Evolutionary conservation across 2,329 filamentous ascomycete species (phyloP), one percentile per base, ranked within the genome.

Genomic region (Apiospora sp.): DNA sequence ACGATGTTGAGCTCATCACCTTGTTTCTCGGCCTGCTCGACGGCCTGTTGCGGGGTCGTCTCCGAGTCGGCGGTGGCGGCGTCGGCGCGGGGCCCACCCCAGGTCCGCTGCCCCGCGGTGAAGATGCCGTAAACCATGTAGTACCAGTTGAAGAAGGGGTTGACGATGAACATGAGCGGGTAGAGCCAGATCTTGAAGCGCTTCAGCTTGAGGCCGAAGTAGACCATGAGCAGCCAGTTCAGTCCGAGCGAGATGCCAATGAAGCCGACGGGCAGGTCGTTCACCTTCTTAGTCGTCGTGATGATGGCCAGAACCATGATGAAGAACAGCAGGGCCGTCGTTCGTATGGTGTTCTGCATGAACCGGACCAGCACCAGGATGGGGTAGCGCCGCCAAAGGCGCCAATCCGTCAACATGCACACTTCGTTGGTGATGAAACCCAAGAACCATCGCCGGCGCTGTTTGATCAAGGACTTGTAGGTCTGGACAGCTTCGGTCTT

Each of bases 81-180:
- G 82, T 98, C 96, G 1, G 94, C 95, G 78, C 96, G 90, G 14
- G 96, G 96, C 0, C 96, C 96, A 76, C 96, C 96, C 96, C 96
- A 99, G 1, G 96, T 98, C 75, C 96, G 89, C 81, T 98, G 94
- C 27, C 95, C 95, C 43, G 95, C 95, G 0, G 96, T 98, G 82
- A 97, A 96, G 77, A 98, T 97, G 64, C 95, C 95, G 81, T 98
- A 98, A 2, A 98, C 93, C 93, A 98, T 98, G 85, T 98, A 98
- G 73, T 94, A 90, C 96, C 96, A 98, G 83, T 98, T 98, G 87
- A 98, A 95, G 80, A 98, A 97, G 0, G 96, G 96, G 80, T 98
- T 98, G 75, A 98, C 82, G 67, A 98, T 84, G 81, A 98, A 98
- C 95, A 98, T 98, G 75, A 98, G 78, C 0, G 96, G 96, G 80